Evolutionary conservation across 2,329 filamentous ascomycete species (phyloP), one percentile per base, ranked within the genome.

Genomic region (Bipolaris victoriae): DNA sequence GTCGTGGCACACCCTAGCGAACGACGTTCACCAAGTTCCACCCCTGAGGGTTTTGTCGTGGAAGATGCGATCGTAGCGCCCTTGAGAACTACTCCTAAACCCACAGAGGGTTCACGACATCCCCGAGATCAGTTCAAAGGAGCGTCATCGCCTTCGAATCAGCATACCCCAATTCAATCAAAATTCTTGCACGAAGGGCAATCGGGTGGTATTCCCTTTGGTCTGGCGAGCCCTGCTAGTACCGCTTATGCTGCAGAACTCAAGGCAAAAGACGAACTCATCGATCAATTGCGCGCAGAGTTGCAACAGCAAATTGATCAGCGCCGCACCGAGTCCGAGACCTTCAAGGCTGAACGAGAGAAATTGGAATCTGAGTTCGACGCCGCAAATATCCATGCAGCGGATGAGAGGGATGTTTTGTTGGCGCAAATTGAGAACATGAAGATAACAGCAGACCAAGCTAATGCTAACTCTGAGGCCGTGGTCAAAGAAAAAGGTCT

Each of bases 251-350:
- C 54, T 43, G 62, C 64, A 7, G 63, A 75, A 41, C 47, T 75
- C n/a, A 69, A 66, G 47, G 66, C 60, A 7, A 75, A 71, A 33
- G 70, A 73, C 35, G 66, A 75, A 20, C 62, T 65, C 15, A 51
- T 69, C 6, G 67, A 67, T 46, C 62, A 62, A 10, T 48, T 74
- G 16, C 65, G 60, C n/a, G 43, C 43, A 29, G 66, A 73, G 7
- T 29, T 58, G 11, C 65, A 69, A 35, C 60, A 61, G 13, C 65
- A 70, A 9, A 69, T 57, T 36, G 53, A 49, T 10, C 48, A 49
- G 24, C 20, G 59, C 24, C 24, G 44, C 13, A 39, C 55, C 39
- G 52, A 57, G 33, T 59, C 55, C 6, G 60, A 62, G 26, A 48
- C 47, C 26, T 39, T 65, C 39, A 63, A 56, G 24, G 58, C 57